A percentile compares a stretch with the other conserved stretches of the same genome.
phyloP scores from a whole-genome alignment of 345 rosid species.

The Citrus inodora region DNA sequence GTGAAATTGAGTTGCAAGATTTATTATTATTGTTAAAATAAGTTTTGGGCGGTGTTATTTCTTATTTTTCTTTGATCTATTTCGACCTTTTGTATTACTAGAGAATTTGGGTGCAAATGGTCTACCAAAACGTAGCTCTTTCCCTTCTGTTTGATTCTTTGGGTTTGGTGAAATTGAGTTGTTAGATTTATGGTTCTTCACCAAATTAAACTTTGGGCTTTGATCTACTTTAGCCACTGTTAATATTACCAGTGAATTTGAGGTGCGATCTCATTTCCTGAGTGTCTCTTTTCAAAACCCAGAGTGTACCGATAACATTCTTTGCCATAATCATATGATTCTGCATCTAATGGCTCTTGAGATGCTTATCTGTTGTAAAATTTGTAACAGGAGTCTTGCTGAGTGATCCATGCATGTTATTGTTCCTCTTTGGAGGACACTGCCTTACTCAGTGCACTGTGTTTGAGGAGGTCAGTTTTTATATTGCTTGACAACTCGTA shows the following conservation, averaged over 20 bases:
- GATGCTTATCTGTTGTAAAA: neutral
- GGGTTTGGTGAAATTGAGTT: neutral
- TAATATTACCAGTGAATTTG: neutral
- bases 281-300: neutral
- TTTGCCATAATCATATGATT: neutral
- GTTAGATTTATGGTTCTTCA: neutral
- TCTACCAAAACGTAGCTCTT: neutral
- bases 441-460: slow-evolving; percentile 7
- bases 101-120: neutral
- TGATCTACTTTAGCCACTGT: neutral
- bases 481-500: neutral
- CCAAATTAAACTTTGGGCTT: neutral
- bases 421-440: slow-evolving; percentile 13
- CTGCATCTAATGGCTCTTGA: neutral
- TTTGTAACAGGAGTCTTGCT: neutral
- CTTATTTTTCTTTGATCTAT: neutral
- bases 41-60: too few relatives aligned
- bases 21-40: neutral
- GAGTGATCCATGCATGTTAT: neutral
- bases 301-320: neutral
- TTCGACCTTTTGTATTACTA: neutral
- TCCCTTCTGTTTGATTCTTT: neutral
- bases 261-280: neutral
- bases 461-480: neutral
- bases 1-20: neutral